Evolutionary conservation across 164 flowering plant genomes (phyloP), one percentile per base, ranked within the genome.

Genomic region (Nymphaea thermarum): DNA sequence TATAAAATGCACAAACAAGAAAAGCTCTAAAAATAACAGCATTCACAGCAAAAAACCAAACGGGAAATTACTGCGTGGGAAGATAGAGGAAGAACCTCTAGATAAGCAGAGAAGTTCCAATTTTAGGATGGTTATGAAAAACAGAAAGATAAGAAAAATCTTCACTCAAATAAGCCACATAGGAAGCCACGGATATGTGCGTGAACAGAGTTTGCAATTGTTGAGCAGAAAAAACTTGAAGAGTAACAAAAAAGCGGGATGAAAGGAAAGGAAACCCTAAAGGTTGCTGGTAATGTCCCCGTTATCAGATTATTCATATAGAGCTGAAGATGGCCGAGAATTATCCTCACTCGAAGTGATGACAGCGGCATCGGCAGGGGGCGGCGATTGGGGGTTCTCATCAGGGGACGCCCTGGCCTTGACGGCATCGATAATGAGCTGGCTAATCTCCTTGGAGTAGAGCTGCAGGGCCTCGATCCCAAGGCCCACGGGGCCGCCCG

Each of bases 381-480:
- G 15, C 14, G 57, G 12, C 8, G 57, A 51, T 15, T 10, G 12
- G 12, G 57, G 7, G 3, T 51, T 51, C 57, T 51, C 57, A 15
- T 10, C 57, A 51, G 57, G 14, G 57, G 57, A 51, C 2, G 57
- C 57, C 14, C 57, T 51, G 14, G 57, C 8, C 14, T 51, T 51
- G 57, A 51, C 57, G 5, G 84, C 62, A 3, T 88, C 93, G 51
- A 94, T 84, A 92, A 94, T 87, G 42, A 88, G 77, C 79, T 79
- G 86, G 71, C 96, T 90, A 83, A 95, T 87, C 84, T 92, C 98
- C 81, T 81, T 87, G 45, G 96, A 92, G 61, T 95, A 95, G 41
- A 82, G 74, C 85, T 88, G 94, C 64, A 95, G 87, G 66, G 85
- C 80, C 89, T 86, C 93, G 71, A 91, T 87, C 2, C 96, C 95